Conservation (phyloP, 2,329 filamentous ascomycete genomes). For the Ophiostoma australiae region DNA sequence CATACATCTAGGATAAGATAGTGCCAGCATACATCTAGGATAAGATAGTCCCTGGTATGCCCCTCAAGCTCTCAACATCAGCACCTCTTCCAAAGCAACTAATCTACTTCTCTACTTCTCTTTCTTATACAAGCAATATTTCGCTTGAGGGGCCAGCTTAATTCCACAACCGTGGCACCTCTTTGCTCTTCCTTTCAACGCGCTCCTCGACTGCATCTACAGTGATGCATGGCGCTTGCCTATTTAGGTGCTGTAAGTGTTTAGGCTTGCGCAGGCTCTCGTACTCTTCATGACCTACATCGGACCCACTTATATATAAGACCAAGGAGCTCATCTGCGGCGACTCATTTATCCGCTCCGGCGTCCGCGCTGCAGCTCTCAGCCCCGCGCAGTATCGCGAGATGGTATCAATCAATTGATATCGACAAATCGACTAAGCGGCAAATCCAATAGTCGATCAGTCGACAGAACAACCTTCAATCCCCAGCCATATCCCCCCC, state of each 20-base stretch:
- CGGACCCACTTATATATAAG: not conserved
- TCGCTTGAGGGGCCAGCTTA: not conserved
- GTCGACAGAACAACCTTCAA: not conserved
- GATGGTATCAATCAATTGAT: not conserved
- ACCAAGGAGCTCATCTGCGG: not conserved
- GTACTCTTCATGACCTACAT: not conserved
- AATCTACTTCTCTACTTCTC: not conserved
- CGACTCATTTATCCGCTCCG: constrained; percentile 9
- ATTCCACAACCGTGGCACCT: not conserved
- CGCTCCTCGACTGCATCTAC: not conserved
- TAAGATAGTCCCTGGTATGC: no score
- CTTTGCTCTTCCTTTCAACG: not conserved
- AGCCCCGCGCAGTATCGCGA: constrained; percentile 1
- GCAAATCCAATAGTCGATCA: not conserved
- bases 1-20: no score
- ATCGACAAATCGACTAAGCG: not conserved
- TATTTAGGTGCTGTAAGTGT: constrained; percentile 14
- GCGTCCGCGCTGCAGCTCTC: not conserved
- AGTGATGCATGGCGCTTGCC: not conserved
- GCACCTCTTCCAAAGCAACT: not conserved
- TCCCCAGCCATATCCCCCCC: not conserved
- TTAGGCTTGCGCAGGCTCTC: not conserved
- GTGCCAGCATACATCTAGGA: no score
- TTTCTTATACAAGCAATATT: not conserved
- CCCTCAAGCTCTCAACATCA: no score